These are phyloP conservation scores for Mitragyna speciosa DNA, from an alignment of 257 asterid species.

Conservation along the genomic window DNA sequence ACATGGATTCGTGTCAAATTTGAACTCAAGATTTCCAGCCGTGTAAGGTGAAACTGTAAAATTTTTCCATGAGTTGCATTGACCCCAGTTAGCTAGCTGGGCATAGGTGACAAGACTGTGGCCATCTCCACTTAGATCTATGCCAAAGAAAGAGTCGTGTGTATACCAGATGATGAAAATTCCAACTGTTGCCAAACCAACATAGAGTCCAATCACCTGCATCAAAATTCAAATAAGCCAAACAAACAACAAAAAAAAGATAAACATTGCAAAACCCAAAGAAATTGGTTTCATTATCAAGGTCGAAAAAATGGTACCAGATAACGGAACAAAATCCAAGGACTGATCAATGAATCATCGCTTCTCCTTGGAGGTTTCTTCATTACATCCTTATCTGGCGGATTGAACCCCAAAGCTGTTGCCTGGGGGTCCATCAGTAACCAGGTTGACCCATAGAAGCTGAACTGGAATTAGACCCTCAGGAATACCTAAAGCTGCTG, in stretches of 20 bases:
- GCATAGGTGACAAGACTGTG: conserved; percentile 88
- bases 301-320: conserved; percentile 43
- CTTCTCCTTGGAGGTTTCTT: conserved; percentile 91
- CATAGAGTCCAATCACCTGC: conserved; percentile 88
- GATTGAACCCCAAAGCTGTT: conserved; percentile 97
- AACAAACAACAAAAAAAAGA: not conserved
- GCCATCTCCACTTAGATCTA: conserved; percentile 81
- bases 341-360: conserved; percentile 84
- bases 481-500: conserved; percentile 96
- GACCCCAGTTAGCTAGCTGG: conserved; percentile 93
- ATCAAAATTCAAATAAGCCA: conserved; percentile 14
- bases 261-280: not conserved
- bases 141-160: conserved; percentile 82
- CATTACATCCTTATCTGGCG: conserved; percentile 97
- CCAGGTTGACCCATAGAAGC: conserved; percentile 97
- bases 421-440: conserved; percentile 99
- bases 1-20: conserved; percentile 65
- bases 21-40: conserved; percentile 60
- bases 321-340: conserved; percentile 95
- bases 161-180: conserved; percentile 90
- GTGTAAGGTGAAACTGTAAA: conserved; percentile 83
- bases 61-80: conserved; percentile 76
- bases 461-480: conserved; percentile 98
- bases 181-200: conserved; percentile 93
- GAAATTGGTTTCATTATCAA: too few relatives aligned